A percentile compares a stretch with the other conserved stretches of the same genome.
phyloP scores from a whole-genome alignment of 257 asterid species.

The Orobanche coerulescens region DNA sequence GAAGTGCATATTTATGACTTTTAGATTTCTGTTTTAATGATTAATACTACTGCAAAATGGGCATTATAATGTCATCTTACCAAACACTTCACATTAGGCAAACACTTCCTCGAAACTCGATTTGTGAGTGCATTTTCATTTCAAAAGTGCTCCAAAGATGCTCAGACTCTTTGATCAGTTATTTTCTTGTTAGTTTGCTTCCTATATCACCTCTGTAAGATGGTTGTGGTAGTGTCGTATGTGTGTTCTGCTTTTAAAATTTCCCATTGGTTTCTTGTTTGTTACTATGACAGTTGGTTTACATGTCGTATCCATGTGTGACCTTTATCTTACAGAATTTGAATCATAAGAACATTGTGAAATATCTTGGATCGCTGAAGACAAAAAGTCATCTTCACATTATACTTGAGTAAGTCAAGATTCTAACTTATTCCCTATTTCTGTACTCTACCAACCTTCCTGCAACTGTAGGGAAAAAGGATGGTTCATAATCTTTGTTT shows the following conservation, averaged over 20 bases:
- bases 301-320: conserved; percentile 17
- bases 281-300: conserved; percentile 5
- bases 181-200: conserved; percentile 12
- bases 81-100: too few species aligned
- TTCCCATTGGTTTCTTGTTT: neutral
- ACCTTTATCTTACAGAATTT: conserved; percentile 55
- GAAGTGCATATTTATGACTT: neutral
- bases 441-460: conserved; percentile 8
- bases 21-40: neutral
- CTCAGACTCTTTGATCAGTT: neutral
- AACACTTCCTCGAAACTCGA: neutral
- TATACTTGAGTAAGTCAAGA: conserved; percentile 73
- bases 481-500: neutral
- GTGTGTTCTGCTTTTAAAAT: conserved; percentile 1
- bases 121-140: neutral
- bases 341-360: conserved; percentile 96
- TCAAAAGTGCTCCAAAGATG: neutral
- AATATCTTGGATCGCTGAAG: conserved; percentile 93
- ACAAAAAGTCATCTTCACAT: conserved; percentile 93
- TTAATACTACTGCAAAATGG: neutral
- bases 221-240: conserved; percentile 2
- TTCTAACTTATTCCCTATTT: conserved; percentile 11
- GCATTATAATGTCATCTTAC: neutral
- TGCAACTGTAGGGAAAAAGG: conserved; percentile 5
- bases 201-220: neutral